phyloP scores from a whole-genome alignment of 495 filamentous ascomycete species.

The Collariella sp. region DNA sequence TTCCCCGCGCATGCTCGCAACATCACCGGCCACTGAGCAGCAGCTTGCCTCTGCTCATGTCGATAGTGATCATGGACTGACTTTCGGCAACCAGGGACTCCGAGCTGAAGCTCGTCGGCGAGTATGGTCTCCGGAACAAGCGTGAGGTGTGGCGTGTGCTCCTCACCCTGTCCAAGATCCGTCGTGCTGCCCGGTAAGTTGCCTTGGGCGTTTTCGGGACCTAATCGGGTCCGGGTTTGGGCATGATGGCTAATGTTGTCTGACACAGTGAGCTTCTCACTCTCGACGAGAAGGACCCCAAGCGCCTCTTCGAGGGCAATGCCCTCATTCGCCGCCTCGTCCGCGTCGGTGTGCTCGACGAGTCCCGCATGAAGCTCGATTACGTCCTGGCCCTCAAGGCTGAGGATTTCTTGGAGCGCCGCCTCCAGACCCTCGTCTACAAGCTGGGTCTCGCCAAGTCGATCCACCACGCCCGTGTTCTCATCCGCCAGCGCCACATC shows the following conservation, averaged over 20 bases:
- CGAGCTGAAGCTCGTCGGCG: constrained; percentile 97
- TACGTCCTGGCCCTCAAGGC: constrained; percentile 97
- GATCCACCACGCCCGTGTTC: constrained; percentile 98
- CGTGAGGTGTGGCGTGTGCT: constrained; percentile 99
- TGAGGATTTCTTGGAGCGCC: constrained; percentile 99
- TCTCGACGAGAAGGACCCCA: constrained; percentile 99
- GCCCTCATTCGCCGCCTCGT: constrained; percentile 99
- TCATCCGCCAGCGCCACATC: constrained; percentile 98
- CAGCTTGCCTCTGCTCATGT: constrained; percentile 98
- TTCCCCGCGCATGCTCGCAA: constrained; percentile 18
- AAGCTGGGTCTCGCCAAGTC: constrained; percentile 99
- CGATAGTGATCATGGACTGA: constrained; percentile 56
- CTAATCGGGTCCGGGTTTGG: neutral
- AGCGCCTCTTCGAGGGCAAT: constrained; percentile 99
- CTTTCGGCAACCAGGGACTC: constrained; percentile 68
- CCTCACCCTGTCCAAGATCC: constrained; percentile 99
- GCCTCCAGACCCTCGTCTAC: constrained; percentile 98
- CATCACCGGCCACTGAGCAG: constrained; percentile 86
- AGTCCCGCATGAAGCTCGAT: constrained; percentile 99
- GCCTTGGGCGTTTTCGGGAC: neutral
- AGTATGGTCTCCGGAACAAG: constrained; percentile 99
- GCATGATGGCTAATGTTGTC: constrained; percentile 3
- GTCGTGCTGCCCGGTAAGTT: constrained; percentile 97
- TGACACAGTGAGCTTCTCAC: constrained; percentile 86
- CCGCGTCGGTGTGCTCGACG: constrained; percentile 98